Conservation (phyloP, 192 early-diverging fungal genomes). For the Helicostylum pulchrum region DNA sequence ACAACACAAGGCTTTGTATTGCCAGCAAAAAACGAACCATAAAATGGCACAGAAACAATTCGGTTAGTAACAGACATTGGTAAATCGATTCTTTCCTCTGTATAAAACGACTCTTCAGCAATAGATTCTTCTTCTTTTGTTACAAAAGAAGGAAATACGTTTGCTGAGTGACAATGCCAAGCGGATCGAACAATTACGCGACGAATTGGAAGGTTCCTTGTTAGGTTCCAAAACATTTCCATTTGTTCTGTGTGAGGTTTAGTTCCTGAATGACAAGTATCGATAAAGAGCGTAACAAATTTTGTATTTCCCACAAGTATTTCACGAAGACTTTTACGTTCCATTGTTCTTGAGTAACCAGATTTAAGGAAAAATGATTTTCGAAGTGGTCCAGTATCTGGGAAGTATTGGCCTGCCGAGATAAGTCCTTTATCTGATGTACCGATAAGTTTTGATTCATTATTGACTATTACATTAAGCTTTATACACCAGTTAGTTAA, state of each 20-base stretch:
- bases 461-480: not conserved
- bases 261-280: not conserved
- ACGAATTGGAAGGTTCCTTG: not conserved
- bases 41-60: not conserved
- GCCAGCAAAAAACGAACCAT: not conserved
- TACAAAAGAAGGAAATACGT: not conserved
- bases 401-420: not conserved
- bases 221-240: not conserved
- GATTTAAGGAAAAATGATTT: not conserved
- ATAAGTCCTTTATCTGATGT: slow-evolving; percentile 3
- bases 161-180: not conserved
- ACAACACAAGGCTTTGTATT: not conserved
- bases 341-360: not conserved
- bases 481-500: not conserved
- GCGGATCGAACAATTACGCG: not conserved
- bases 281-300: not conserved
- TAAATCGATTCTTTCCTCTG: not conserved
- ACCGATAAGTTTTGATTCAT: slow-evolving; percentile 3
- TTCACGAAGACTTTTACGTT: not conserved
- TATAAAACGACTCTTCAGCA: not conserved
- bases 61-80: slow-evolving; percentile 3
- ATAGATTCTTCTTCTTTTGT: not conserved
- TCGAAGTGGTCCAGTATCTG: slow-evolving; percentile 4
- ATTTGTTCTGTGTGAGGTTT: not conserved
- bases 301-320: not conserved